Percentiles rank a stretch among this genome's conserved stretches.
phyloP scores from a whole-genome alignment of 129 eudicot species.

The Heracleum sosnowskyi region DNA sequence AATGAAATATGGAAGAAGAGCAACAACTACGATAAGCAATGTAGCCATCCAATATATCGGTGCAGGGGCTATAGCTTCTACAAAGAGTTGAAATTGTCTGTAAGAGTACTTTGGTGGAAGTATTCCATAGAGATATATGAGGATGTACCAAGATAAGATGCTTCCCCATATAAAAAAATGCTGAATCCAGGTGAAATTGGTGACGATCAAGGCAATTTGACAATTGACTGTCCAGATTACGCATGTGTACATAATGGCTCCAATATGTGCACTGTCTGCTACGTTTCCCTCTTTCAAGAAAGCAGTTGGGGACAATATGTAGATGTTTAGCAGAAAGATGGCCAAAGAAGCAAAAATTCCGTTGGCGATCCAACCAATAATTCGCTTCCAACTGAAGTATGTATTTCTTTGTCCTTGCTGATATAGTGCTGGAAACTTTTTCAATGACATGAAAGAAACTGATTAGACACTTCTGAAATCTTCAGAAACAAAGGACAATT shows the following conservation, averaged over 20 bases:
- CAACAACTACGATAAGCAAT: slow-evolving; percentile 31
- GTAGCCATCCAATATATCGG: slow-evolving; percentile 38
- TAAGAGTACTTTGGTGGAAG: slow-evolving; percentile 35
- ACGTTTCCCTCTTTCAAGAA: slow-evolving; percentile 36
- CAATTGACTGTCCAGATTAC: slow-evolving; percentile 47
- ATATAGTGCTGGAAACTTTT: slow-evolving; percentile 48
- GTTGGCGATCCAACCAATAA: slow-evolving; percentile 46
- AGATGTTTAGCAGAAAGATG: slow-evolving; percentile 36
- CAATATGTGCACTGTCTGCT: slow-evolving; percentile 35
- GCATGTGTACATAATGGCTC: slow-evolving; percentile 37
- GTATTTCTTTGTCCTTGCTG: slow-evolving; percentile 45
- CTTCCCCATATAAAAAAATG: slow-evolving; percentile 55
- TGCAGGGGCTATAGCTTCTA: slow-evolving; percentile 42
- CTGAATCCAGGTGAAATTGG: slow-evolving; percentile 57
- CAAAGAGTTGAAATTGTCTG: slow-evolving; percentile 26
- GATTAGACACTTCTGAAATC: slow-evolving; percentile 3
- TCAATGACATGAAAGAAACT: background rate
- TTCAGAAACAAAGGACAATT: background rate
- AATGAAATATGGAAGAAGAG: slow-evolving; percentile 44
- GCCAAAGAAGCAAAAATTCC: slow-evolving; percentile 33
- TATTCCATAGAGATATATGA: slow-evolving; percentile 31
- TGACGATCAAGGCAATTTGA: slow-evolving; percentile 44
- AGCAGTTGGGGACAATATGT: slow-evolving; percentile 35
- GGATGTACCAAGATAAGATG: slow-evolving; percentile 40
- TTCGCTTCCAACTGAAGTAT: slow-evolving; percentile 40